Conservation (phyloP, 805 yeast genomes). For the Ogataea nonfermentans region DNA sequence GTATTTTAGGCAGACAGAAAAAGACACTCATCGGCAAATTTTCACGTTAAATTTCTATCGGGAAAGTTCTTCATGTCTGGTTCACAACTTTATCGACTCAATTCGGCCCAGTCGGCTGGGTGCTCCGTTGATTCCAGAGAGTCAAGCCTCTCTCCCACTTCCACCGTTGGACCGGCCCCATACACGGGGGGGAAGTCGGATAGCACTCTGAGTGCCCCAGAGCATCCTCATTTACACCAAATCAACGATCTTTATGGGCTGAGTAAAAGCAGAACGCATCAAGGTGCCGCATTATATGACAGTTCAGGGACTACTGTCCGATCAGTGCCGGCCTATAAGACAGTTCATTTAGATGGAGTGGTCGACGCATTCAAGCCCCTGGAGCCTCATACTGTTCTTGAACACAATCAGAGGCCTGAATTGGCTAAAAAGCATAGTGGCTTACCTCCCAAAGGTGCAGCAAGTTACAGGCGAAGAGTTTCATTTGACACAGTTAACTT, state of each 20-base stretch:
- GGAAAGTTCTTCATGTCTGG: conserved; percentile 1
- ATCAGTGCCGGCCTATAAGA: conserved; percentile 23
- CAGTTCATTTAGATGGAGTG: conserved; percentile 21
- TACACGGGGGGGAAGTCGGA: conserved; percentile 2
- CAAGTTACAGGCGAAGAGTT: conserved; percentile 35
- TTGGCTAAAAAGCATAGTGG: conserved; percentile 1
- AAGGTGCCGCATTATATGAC: conserved; percentile 21
- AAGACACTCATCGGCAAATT: not conserved
- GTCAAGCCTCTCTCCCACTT: conserved; percentile 11
- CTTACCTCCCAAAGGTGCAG: not conserved
- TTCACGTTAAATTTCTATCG: not conserved
- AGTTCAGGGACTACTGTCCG: conserved; percentile 2
- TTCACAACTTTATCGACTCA: conserved; percentile 1
- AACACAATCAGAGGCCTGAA: conserved; percentile 4
- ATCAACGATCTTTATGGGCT: conserved; percentile 15
- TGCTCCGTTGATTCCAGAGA: conserved; percentile 7
- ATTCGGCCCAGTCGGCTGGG: conserved; percentile 7
- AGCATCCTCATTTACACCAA: not conserved
- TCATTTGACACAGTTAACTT: conserved; percentile 56
- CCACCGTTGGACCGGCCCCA: conserved; percentile 11
- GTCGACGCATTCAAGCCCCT: conserved; percentile 23
- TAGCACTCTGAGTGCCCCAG: not conserved
- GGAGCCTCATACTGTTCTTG: conserved; percentile 20
- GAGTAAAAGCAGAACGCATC: conserved; percentile 27
- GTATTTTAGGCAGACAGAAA: not conserved